Evolutionary conservation across 345 rosid genomes (phyloP), one percentile per base, ranked within the genome.

Genomic region (Gossypium ekmanianum): DNA sequence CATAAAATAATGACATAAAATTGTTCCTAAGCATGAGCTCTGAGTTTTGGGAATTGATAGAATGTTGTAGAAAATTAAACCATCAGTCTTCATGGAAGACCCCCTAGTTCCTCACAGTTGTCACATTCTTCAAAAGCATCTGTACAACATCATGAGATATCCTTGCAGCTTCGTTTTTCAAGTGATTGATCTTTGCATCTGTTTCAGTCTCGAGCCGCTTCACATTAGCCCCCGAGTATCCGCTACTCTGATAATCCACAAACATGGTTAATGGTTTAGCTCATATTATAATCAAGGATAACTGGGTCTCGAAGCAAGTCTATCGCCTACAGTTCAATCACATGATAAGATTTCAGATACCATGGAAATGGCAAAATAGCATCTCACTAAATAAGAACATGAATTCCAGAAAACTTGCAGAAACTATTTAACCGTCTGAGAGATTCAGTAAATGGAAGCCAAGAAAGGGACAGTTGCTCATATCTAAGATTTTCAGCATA

Each of bases 201-300:
- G 98, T 93, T 82, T 93, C 97, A 58, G 76, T 71, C 84, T 91
- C 98, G 9, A 91, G 94, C 81, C 96, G 85, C 88, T 87, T 91
- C 81, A 92, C 96, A 72, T 88, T 94, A 58, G 92, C 91, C 59
- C 98, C 96, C 0, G 98, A 94, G 79, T 92, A 94, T 48, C 96
- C 98, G 63, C 92, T 88, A 10, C 88, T 90, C 97, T 94, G 69
- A 75, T 59, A 50, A 72, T 8, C 51, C 20, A 61, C 17, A 39
- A 68, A 68, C 8, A 68, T 47, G 13, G 16, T 34, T 34, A 34
- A 34, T 34, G 41, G 57, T 29, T 54, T n/a, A 24, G 74, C 74
- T 54, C 68, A 72, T 29, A 77, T 43, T 72, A 24, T 41, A 76
- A 50, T 34, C 8, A 64, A 3, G 71, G 2, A 71, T 51, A 22